Evolutionary conservation across 208 protist species (phyloP).

Genomic region (Leishmania amazonensis): DNA sequence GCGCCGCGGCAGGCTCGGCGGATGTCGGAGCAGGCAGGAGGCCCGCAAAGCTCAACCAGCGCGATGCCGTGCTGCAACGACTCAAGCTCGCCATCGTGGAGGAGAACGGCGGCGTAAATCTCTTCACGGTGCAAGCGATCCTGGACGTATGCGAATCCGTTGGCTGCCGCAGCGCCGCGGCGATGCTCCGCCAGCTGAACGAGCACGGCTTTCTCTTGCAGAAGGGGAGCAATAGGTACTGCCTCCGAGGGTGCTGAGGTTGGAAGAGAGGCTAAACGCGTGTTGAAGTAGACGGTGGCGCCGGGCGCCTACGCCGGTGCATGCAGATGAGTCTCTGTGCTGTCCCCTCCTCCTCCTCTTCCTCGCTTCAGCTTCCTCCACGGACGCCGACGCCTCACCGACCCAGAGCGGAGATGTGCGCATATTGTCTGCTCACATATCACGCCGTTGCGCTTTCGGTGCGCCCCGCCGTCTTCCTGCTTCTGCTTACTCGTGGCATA

Average conservation of each 20-base stretch:
- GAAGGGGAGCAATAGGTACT: slow-evolving; percentile 59
- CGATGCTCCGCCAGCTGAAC: slow-evolving; percentile 85
- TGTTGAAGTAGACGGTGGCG: background rate
- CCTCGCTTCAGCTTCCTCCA: background rate
- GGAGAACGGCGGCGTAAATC: slow-evolving; percentile 52
- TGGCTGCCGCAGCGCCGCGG: slow-evolving; percentile 66
- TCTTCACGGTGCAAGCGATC: slow-evolving; percentile 55
- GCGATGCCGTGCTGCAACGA: slow-evolving; percentile 64
- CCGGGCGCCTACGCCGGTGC: background rate
- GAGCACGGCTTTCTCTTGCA: slow-evolving; percentile 81
- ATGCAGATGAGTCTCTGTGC: background rate
- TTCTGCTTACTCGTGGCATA: background rate
- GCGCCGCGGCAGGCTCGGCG: background rate
- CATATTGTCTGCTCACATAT: no score
- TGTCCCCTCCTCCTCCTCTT: background rate
- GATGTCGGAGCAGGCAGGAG: slow-evolving; percentile 23
- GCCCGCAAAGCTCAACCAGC: slow-evolving; percentile 46
- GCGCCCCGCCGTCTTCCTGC: no score
- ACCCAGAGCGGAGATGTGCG: no score
- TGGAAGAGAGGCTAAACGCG: background rate
- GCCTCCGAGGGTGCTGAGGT: slow-evolving; percentile 51
- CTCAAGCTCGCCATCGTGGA: slow-evolving; percentile 67
- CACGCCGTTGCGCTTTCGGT: no score
- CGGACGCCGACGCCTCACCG: background rate
- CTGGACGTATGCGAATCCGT: slow-evolving; percentile 70